These are phyloP conservation scores for Orobanche coerulescens DNA, from an alignment of 257 asterid species.

Conservation along the genomic window DNA sequence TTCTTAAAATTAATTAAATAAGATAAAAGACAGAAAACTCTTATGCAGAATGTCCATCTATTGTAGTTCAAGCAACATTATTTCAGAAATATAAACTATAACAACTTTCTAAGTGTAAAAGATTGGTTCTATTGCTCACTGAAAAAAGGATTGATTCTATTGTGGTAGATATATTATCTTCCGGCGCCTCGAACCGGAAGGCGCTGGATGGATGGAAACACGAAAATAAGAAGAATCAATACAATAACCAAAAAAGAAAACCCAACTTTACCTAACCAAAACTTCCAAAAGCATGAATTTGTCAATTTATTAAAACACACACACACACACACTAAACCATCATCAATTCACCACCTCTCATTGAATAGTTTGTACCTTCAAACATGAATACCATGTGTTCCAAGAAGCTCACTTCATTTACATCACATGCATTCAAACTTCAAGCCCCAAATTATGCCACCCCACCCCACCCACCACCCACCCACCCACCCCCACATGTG, in stretches of 20 bases:
- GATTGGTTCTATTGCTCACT: no score
- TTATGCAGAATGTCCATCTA: no score
- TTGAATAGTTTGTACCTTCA: conserved; percentile 32
- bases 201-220: no score
- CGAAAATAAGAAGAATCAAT: conserved; percentile 33
- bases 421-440: conserved; percentile 10
- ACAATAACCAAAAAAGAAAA: conserved; percentile 27
- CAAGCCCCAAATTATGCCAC: conserved; percentile 1
- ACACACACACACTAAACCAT: conserved; percentile 7
- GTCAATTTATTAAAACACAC: background rate
- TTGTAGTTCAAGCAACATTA: background rate
- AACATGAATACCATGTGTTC: conserved; percentile 22
- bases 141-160: background rate
- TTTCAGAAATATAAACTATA: background rate
- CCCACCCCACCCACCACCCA: no score
- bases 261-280: conserved; percentile 16
- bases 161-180: background rate
- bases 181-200: no score
- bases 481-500: conserved; percentile 34
- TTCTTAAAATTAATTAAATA: no score
- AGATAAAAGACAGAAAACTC: no score
- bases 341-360: conserved; percentile 15
- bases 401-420: conserved; percentile 16
- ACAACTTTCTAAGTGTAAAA: no score
- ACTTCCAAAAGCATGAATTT: conserved; percentile 23